These are phyloP conservation scores for Flueggea neowawraea DNA, from an alignment of 441 rosid genomes.

Conservation along the genomic window DNA sequence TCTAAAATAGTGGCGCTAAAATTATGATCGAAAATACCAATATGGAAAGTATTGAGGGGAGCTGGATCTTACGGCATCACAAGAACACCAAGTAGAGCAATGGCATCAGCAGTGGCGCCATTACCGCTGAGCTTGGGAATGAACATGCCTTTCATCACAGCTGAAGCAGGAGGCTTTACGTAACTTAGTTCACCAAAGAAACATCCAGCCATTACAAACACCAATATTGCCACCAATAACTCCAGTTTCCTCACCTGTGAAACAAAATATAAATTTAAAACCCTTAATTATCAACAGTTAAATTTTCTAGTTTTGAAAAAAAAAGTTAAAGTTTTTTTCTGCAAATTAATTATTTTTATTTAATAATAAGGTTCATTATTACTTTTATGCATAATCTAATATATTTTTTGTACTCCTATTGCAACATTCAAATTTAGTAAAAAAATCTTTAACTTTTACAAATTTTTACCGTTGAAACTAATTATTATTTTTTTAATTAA, in stretches of 20 bases:
- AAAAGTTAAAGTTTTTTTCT: too few species aligned
- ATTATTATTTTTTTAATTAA: too few species aligned
- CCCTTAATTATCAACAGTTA: too few species aligned
- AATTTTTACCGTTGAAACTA: too few species aligned
- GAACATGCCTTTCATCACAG: conserved; percentile 59
- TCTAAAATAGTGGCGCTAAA: not conserved
- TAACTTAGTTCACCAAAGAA: conserved; percentile 65
- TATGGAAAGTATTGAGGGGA: too few species aligned
- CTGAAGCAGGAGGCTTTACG: conserved; percentile 51
- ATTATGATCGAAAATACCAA: not conserved
- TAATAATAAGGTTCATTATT: too few species aligned
- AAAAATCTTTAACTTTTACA: too few species aligned
- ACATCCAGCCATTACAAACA: conserved; percentile 67
- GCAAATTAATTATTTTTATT: too few species aligned
- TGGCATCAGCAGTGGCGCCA: conserved; percentile 55
- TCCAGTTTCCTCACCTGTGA: conserved; percentile 66
- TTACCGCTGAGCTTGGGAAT: conserved; percentile 53
- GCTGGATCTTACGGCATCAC: conserved; percentile 55
- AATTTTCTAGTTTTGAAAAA: not conserved
- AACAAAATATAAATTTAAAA: too few species aligned
- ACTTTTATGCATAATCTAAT: too few species aligned
- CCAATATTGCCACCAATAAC: conserved; percentile 45
- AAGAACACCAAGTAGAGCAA: conserved; percentile 70
- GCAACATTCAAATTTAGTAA: too few species aligned
- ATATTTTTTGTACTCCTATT: too few species aligned